Evolutionary conservation across 2,329 filamentous ascomycete species (phyloP), one percentile per base, ranked within the genome.

Genomic region (Arthrobotrys pseudoclavata): DNA sequence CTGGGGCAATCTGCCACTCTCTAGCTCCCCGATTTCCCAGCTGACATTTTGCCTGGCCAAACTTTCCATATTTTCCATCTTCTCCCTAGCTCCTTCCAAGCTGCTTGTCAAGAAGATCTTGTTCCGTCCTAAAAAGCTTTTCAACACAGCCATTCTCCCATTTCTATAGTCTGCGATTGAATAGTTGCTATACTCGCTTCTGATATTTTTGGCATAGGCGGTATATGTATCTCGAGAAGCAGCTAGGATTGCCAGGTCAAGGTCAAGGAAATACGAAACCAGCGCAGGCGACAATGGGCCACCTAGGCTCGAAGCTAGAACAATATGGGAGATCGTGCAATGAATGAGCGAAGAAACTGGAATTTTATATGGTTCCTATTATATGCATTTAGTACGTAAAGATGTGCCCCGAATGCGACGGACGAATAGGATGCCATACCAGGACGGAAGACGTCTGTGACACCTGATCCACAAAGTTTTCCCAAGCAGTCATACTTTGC

Each of bases 211-310:
- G 6, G 67, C 67, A 37, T 77, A 77, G 13, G 22, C 13, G 9
- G 3, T 22, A 48, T 77, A 77, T 1, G 68, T 18, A 6, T 63
- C 61, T 15, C 52, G 50, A 15, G 68, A 13, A 22, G 74, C 24
- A 18, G 67, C 74, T 13, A 77, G 62, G 31, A 77, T 77, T n/a
- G 67, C 67, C 2, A 77, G 57, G 26, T 77, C 74, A 20, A 77
- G 67, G 26, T 77, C 74, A 4, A 77, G 37, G 40, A 77, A 77
- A 22, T 77, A 77, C 10, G 74, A 62, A 12, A 71, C 26, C 15
- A 71, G 7, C 1, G 13, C 31, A 20, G 53, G 26, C 1, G 67
- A 68, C 4, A 71, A 20, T 4, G 4, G 13, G 10, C 13, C 12
- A 37, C 15, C 26, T 29, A 55, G 15, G 9, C 3, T 4, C 9